Evolutionary conservation across 2,329 filamentous ascomycete genomes (phyloP), one percentile per base, ranked within the genome.

Genomic region (Paracorniculantispora psalliotae): DNA sequence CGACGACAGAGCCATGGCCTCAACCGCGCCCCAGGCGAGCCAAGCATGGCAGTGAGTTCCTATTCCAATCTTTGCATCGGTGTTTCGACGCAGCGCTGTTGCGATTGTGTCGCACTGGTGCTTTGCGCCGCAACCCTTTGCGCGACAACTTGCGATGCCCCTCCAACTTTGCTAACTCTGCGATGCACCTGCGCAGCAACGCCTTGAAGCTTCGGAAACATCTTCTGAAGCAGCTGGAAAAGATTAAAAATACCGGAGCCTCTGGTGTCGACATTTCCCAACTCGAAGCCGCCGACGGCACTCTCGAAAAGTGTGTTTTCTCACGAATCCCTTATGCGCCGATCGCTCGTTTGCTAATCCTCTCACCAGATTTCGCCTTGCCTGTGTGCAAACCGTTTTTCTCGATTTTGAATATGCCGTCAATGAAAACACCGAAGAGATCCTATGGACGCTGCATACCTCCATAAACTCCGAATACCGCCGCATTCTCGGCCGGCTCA

Each of bases 381-480:
- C 83, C 61, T 92, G 88, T 70, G 86, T 92, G 69, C 81, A 82
- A 63, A 83, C 85, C 59, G 86, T 93, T 61, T 89, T 91, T 69
- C 75, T 82, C 69, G 87, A 96, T 72, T 85, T 90, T 68, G 78
- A 84, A 63, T 85, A 82, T 74, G 86, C 87, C 53, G 79, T 78
- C 61, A 76, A 78, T 63, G 80, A 85, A 62, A 81, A 85, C 59
- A 81, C 88, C 55, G 91, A 96, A 71, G 73, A 78, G 60, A 81
- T 79, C 61, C 81, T 97, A 49, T 97, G 93, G 93, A 79, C 85
- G 61, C 82, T 85, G 56, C 93, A 97, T 73, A 81, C 83, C 62
- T 82, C 84, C 65, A 86, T 96, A 71, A 96, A 94, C 70, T 81
- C 79, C 65, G 85, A 87, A 68, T 96, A 93, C 75, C 84, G 90